Conservation (phyloP, 1,139 yeast species). For the Yamadazyma taylorii region DNA sequence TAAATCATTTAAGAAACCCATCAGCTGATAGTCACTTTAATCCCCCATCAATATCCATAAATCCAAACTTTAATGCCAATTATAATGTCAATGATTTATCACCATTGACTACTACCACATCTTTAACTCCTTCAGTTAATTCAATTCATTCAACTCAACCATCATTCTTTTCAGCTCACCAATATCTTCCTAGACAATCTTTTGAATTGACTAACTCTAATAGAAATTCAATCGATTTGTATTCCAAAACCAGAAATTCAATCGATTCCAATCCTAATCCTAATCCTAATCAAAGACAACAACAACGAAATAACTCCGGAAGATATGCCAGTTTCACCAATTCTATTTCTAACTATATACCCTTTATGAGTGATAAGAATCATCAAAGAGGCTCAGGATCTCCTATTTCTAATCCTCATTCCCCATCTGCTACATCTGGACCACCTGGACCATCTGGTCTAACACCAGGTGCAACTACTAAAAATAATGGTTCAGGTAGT, state of each 20-base stretch:
- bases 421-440: too few species aligned
- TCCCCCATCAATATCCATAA: conserved; percentile 13
- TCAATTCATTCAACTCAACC: conserved; percentile 47
- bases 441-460: too few species aligned
- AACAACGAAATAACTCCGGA: conserved; percentile 9
- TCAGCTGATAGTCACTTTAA: conserved; percentile 19
- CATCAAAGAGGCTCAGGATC: conserved; percentile 15
- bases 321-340: conserved; percentile 39
- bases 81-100: conserved; percentile 29
- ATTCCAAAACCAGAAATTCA: conserved; percentile 27
- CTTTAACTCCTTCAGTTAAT: conserved; percentile 43
- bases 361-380: conserved; percentile 44
- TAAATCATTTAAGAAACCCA: conserved; percentile 15
- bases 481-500: conserved; percentile 8
- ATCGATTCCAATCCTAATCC: conserved; percentile 22
- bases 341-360: conserved; percentile 43
- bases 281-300: conserved; percentile 13
- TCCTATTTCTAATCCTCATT: conserved; percentile 22
- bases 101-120: conserved; percentile 48
- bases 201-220: conserved; percentile 39
- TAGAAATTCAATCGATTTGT: conserved; percentile 37
- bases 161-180: conserved; percentile 48
- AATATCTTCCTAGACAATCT: conserved; percentile 39
- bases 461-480: too few species aligned
- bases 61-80: conserved; percentile 9